Evolutionary conservation across 2,329 filamentous ascomycete genomes (phyloP), one percentile per base, ranked within the genome.

Genomic region (Colletotrichum godetiae): DNA sequence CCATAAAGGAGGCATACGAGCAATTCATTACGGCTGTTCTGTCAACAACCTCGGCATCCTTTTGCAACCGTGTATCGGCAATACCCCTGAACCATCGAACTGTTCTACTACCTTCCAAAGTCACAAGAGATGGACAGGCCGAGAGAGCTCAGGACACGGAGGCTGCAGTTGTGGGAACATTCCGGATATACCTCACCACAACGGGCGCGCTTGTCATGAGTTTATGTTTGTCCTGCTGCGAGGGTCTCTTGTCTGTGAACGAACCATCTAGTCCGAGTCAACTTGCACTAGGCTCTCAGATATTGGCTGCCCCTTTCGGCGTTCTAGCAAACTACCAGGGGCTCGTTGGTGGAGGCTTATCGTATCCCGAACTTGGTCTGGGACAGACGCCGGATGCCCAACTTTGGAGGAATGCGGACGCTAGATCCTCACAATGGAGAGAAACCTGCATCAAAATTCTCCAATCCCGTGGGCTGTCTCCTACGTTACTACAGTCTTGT

Each of bases 281-380:
- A 5, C 82, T 84, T 5, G 81, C 83, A 8, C 77, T 85, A 0
- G 84, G 85, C 22, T 81, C 84, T 19, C 83, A 85, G 2, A 84
- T 91, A 24, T 79, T 91, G 24, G 86, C 88, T 7, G 89, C 89
- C 2, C 89, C 89, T 0, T 85, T 90, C 63, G 89, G 89, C 15
- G 79, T 84, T 27, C 85, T 87, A 75, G 86, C 84, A 11, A 83
- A 82, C 7, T 82, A 85, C 29, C 83, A 84, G 55, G 80, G 81
- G 8, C 76, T 82, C 46, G 74, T 82, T 12, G 69, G 82, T 69
- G 75, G 78, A 64, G 83, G 82, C n/a, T 76, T 78, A 58, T 79
- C 81, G 35, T 78, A 78, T 5, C 75, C 81, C 6, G 82, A 84
- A 46, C 78, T 77, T 46, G 83, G 82, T 22, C 77, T 85, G 42